Percentiles rank a stretch among this genome's conserved stretches.
Evolutionary conservation across 805 yeast species (phyloP).

Genomic region (Candida xyloterini): DNA sequence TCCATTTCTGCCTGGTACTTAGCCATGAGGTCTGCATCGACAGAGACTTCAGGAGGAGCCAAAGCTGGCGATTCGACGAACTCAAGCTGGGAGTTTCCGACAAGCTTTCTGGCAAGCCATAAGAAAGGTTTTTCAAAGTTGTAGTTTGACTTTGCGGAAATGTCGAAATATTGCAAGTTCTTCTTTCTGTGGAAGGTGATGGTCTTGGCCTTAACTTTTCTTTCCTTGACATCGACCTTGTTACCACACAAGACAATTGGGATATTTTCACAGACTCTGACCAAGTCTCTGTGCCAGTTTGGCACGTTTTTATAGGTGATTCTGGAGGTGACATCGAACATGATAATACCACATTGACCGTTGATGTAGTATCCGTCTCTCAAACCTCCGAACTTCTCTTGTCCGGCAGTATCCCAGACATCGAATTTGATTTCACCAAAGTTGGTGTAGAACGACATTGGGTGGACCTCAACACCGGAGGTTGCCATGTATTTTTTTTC

Average conservation of each 20-base stretch:
- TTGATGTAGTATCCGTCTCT: slow-evolving; percentile 99
- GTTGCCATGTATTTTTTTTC: slow-evolving; percentile 99
- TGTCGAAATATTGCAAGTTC: slow-evolving; percentile 98
- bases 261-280: slow-evolving; percentile 99
- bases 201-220: slow-evolving; percentile 99
- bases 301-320: slow-evolving; percentile 99
- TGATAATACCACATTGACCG: slow-evolving; percentile 99
- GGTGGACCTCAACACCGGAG: slow-evolving; percentile 99
- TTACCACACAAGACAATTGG: slow-evolving; percentile 99
- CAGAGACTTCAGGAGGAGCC: slow-evolving; percentile 99
- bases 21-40: slow-evolving; percentile 94
- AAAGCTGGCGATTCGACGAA: slow-evolving; percentile 99
- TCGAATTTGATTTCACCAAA: slow-evolving; percentile 98
- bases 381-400: slow-evolving; percentile 98
- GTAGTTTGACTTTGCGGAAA: slow-evolving; percentile 99
- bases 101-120: slow-evolving; percentile 99
- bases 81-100: slow-evolving; percentile 96
- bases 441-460: slow-evolving; percentile 96
- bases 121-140: slow-evolving; percentile 99
- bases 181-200: slow-evolving; percentile 99
- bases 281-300: slow-evolving; percentile 99
- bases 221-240: slow-evolving; percentile 99
- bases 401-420: slow-evolving; percentile 99
- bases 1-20: slow-evolving; percentile 99
- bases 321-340: slow-evolving; percentile 99